phyloP scores from a whole-genome alignment of 2,329 filamentous ascomycete species.

The Xylaria sp. region DNA sequence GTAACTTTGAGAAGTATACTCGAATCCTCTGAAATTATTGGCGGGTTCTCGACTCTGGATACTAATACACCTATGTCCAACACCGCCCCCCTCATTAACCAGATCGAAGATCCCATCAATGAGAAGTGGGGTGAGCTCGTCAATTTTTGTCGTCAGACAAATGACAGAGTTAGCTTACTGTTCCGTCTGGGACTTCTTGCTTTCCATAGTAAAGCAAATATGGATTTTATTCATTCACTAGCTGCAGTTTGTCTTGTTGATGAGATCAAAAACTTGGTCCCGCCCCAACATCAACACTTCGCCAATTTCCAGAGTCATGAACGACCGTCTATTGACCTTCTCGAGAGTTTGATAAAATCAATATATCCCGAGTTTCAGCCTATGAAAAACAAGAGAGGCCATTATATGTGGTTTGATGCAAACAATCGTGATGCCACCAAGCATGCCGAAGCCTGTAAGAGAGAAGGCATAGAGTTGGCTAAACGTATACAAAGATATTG shows the following conservation, averaged over 20 bases:
- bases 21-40: constrained; percentile 46
- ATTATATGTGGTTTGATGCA: neutral
- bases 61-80: neutral
- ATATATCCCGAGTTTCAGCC: constrained; percentile 19
- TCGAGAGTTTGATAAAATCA: constrained; percentile 35
- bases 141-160: constrained; percentile 42
- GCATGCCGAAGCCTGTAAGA: neutral
- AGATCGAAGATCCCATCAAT: constrained; percentile 46
- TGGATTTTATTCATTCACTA: constrained; percentile 42
- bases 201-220: constrained; percentile 43
- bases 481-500: constrained; percentile 10
- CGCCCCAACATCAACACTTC: constrained; percentile 38
- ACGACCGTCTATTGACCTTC: constrained; percentile 27
- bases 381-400: neutral
- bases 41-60: constrained; percentile 45
- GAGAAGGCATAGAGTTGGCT: neutral
- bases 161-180: constrained; percentile 35
- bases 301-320: constrained; percentile 38
- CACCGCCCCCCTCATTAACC: constrained; percentile 40
- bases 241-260: constrained; percentile 34
- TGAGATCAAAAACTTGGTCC: constrained; percentile 32
- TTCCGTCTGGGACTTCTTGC: constrained; percentile 48
- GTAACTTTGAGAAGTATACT: constrained; percentile 33
- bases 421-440: neutral
- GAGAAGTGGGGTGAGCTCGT: constrained; percentile 49